Percentiles rank a stretch among this genome's conserved stretches.
These are phyloP conservation scores for Metarhizium brunneum DNA, from an alignment of 2,329 filamentous ascomycete genomes.

Conservation along the genomic window DNA sequence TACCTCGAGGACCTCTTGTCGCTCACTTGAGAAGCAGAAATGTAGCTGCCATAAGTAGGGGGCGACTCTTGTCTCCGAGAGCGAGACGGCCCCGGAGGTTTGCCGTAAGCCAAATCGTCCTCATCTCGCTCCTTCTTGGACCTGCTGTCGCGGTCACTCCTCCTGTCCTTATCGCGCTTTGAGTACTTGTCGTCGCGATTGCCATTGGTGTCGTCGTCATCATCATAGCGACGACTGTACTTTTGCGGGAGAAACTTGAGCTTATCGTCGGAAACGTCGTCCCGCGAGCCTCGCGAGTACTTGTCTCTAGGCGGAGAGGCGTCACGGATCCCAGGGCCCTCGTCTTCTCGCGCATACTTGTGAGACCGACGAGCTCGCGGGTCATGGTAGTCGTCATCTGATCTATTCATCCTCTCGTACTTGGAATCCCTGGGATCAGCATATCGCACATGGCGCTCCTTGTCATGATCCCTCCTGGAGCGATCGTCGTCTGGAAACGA, in stretches of 20 bases:
- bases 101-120: slow-evolving; percentile 44
- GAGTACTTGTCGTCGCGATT: slow-evolving; percentile 8
- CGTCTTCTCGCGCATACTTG: slow-evolving; percentile 5
- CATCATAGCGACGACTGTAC: slow-evolving; percentile 30
- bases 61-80: slow-evolving; percentile 12
- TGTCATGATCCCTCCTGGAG: slow-evolving; percentile 10
- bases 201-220: slow-evolving; percentile 10
- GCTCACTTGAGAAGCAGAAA: slow-evolving; percentile 11
- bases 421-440: slow-evolving; percentile 15
- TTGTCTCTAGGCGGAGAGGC: slow-evolving; percentile 11
- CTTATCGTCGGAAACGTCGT: slow-evolving; percentile 23
- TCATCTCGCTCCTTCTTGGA: slow-evolving; percentile 21
- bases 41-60: slow-evolving; percentile 19
- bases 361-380: background rate
- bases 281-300: slow-evolving; percentile 8
- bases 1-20: slow-evolving; percentile 16
- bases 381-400: slow-evolving; percentile 3
- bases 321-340: slow-evolving; percentile 11
- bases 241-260: slow-evolving; percentile 39
- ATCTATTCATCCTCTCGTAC: slow-evolving; percentile 8
- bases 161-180: slow-evolving; percentile 13
- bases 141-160: slow-evolving; percentile 12
- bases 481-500: slow-evolving; percentile 23
- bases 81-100: slow-evolving; percentile 16
- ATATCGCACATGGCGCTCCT: slow-evolving; percentile 14